These are phyloP conservation scores for Nemania serpens DNA, from an alignment of 2,329 filamentous ascomycete genomes.

Conservation along the genomic window DNA sequence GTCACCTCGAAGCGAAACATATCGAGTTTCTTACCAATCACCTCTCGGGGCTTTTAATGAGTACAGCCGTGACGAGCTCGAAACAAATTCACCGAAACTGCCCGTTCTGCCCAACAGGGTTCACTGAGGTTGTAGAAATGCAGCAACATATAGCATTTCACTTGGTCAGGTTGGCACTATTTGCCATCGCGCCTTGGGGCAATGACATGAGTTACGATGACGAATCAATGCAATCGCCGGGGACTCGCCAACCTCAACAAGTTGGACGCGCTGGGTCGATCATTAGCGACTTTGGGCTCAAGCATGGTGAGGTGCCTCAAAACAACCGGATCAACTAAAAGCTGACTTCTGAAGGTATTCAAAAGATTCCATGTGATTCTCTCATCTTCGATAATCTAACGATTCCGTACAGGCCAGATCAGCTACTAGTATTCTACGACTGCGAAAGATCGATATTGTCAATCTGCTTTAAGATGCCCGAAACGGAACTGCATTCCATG, in stretches of 20 bases:
- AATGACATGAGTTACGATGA: not conserved
- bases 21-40: not conserved
- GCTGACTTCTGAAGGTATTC: not conserved
- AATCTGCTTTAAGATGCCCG: not conserved
- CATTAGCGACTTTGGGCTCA: not conserved
- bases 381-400: not conserved
- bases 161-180: not conserved
- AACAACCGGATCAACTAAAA: not conserved
- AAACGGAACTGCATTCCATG: not conserved
- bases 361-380: not conserved
- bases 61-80: not conserved
- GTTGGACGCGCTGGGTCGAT: not conserved
- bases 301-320: not conserved
- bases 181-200: not conserved
- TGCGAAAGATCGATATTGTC: not conserved
- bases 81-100: not conserved
- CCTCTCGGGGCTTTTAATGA: not conserved
- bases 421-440: not conserved
- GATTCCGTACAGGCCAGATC: not conserved
- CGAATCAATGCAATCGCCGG: not conserved
- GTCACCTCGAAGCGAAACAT: not conserved
- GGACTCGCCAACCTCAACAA: not conserved
- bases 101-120: not conserved
- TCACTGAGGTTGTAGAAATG: not conserved
- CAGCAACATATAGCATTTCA: slow-evolving; percentile 1